phyloP scores from a whole-genome alignment of 345 rosid species.

The Angophora floribunda region DNA sequence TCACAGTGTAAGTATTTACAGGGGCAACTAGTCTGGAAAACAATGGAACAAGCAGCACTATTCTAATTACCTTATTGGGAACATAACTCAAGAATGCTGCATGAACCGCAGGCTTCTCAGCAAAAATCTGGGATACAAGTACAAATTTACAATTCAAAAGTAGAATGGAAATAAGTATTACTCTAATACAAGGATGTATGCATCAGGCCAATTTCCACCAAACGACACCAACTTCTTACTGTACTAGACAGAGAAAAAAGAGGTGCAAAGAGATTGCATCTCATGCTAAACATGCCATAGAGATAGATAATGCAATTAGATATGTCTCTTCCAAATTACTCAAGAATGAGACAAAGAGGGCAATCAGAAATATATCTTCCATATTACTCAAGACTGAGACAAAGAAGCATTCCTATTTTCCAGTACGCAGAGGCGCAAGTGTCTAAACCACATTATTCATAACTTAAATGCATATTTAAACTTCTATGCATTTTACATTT shows the following conservation, averaged over 20 bases:
- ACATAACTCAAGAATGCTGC: slow-evolving; percentile 72
- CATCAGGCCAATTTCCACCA: neutral
- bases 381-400: neutral
- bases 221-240: neutral
- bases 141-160: neutral
- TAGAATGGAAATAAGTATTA: neutral
- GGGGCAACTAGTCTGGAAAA: neutral
- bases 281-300: neutral
- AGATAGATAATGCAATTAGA: neutral
- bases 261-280: neutral
- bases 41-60: neutral
- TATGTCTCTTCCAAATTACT: neutral
- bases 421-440: neutral
- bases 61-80: slow-evolving; percentile 64
- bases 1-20: neutral
- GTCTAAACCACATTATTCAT: neutral
- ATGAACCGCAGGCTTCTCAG: slow-evolving; percentile 94
- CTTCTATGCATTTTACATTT: neutral
- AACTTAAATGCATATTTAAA: neutral
- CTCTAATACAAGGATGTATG: neutral
- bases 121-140: slow-evolving; percentile 56
- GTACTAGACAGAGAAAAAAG: neutral
- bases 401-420: neutral
- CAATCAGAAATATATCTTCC: neutral
- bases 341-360: neutral